Evolutionary conservation across 192 early-diverging fungal genomes (phyloP).

Genomic region (Chytriomyces hyalinus): DNA sequence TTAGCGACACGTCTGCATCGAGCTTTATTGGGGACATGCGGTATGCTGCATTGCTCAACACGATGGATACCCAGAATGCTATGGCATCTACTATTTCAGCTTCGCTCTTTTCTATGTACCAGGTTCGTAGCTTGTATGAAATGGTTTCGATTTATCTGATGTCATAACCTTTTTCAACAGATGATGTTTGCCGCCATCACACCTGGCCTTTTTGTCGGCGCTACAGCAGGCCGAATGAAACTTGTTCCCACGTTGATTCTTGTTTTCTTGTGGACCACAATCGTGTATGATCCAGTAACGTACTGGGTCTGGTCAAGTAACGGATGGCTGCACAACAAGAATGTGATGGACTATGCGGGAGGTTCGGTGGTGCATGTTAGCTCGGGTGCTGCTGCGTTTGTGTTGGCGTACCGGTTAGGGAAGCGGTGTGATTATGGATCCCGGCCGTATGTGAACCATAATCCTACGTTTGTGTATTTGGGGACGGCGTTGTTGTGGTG

Average conservation of each 20-base stretch:
- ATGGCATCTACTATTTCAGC: constrained; percentile 68
- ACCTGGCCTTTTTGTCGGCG: constrained; percentile 86
- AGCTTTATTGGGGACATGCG: constrained; percentile 76
- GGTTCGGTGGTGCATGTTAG: constrained; percentile 27
- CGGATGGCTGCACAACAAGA: constrained; percentile 29
- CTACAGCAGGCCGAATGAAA: constrained; percentile 86
- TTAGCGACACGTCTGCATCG: constrained; percentile 60
- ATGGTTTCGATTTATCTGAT: constrained; percentile 64
- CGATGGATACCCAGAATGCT: constrained; percentile 47
- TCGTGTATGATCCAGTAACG: constrained; percentile 56
- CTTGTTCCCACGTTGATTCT: constrained; percentile 87
- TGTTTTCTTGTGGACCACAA: constrained; percentile 86
- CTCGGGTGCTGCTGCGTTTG: constrained; percentile 49
- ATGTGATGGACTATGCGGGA: constrained; percentile 33
- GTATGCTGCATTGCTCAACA: constrained; percentile 67
- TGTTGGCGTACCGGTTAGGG: constrained; percentile 67
- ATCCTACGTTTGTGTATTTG: constrained; percentile 79
- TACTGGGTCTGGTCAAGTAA: constrained; percentile 2
- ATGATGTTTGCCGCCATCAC: constrained; percentile 92
- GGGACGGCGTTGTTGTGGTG: constrained; percentile 78
- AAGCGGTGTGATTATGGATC: constrained; percentile 11
- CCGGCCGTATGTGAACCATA: constrained; percentile 48
- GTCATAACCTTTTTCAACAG: constrained; percentile 48
- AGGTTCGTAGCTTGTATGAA: constrained; percentile 53
- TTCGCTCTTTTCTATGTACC: constrained; percentile 70